These are phyloP conservation scores for Sugiyamaella novakii DNA, from an alignment of 1,139 yeast species.

Conservation along the genomic window DNA sequence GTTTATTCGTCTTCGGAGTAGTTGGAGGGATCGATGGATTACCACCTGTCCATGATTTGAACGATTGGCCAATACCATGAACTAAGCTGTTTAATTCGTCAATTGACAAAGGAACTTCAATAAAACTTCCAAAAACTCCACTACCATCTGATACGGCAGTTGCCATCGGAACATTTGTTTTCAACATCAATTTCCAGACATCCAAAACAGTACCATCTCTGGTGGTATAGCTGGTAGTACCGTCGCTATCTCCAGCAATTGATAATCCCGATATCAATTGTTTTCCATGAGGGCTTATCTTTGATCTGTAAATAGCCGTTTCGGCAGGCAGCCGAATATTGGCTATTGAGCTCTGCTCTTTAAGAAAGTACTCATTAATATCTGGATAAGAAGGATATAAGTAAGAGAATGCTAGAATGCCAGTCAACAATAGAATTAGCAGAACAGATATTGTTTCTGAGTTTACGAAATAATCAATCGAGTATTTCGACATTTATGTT, in stretches of 20 bases:
- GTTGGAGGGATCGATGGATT: neutral
- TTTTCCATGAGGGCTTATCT: constrained; percentile 49
- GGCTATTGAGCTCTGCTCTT: constrained; percentile 57
- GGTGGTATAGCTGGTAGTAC: constrained; percentile 23
- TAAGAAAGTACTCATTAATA: constrained; percentile 55
- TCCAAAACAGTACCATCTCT: constrained; percentile 63
- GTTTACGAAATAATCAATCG: constrained; percentile 8
- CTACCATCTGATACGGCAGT: constrained; percentile 15
- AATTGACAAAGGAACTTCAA: constrained; percentile 8
- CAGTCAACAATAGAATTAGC: constrained; percentile 30
- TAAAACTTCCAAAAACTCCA: constrained; percentile 11
- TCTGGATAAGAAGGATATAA: constrained; percentile 46
- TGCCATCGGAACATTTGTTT: constrained; percentile 6
- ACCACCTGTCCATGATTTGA: constrained; percentile 11
- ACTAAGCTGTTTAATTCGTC: constrained; percentile 24
- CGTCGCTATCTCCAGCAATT: constrained; percentile 41
- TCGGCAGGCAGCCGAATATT: constrained; percentile 56
- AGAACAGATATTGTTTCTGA: constrained; percentile 29
- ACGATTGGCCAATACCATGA: constrained; percentile 22
- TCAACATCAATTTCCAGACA: constrained; percentile 49
- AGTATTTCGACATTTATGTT: too few relatives aligned
- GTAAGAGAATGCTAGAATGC: constrained; percentile 31
- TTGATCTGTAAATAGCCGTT: constrained; percentile 65
- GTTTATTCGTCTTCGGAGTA: constrained; percentile 3
- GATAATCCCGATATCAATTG: constrained; percentile 54